phyloP scores from a whole-genome alignment of 768 basidiomycete species.

The Pleurotus pulmonarius region DNA sequence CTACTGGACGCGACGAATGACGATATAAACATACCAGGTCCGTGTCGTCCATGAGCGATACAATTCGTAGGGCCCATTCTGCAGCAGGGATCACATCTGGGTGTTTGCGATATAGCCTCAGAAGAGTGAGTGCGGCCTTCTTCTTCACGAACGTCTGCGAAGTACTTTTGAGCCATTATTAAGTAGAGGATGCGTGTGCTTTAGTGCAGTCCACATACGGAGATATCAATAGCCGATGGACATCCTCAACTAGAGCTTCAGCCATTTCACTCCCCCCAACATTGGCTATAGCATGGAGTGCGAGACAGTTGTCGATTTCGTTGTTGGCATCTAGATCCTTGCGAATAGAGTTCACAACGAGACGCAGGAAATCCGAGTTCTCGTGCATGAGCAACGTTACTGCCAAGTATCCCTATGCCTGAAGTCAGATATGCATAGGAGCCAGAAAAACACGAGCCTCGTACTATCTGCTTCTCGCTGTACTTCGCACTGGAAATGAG shows the following conservation, averaged over 20 bases:
- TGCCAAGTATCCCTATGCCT: constrained; percentile 86
- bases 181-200: background rate
- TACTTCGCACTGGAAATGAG: constrained; percentile 94
- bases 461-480: constrained; percentile 97
- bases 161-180: constrained; percentile 52
- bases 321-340: constrained; percentile 95
- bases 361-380: constrained; percentile 92
- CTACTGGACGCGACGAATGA: constrained; percentile 10
- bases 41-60: constrained; percentile 92
- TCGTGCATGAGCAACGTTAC: constrained; percentile 98
- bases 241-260: constrained; percentile 89
- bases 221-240: constrained; percentile 91
- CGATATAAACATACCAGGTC: constrained; percentile 55
- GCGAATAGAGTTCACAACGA: constrained; percentile 97
- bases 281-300: constrained; percentile 96
- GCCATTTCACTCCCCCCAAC: constrained; percentile 99
- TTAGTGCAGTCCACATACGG: constrained; percentile 51
- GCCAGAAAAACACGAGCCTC: constrained; percentile 22
- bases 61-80: constrained; percentile 95
- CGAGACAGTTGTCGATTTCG: constrained; percentile 94
- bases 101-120: constrained; percentile 93
- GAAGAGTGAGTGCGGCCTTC: constrained; percentile 92
- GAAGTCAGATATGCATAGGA: constrained; percentile 4
- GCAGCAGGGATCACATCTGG: constrained; percentile 89
- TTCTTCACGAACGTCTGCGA: constrained; percentile 96